These are phyloP conservation scores for Psilocybe tampanensis DNA, from an alignment of 768 basidiomycete species.

Conservation along the genomic window DNA sequence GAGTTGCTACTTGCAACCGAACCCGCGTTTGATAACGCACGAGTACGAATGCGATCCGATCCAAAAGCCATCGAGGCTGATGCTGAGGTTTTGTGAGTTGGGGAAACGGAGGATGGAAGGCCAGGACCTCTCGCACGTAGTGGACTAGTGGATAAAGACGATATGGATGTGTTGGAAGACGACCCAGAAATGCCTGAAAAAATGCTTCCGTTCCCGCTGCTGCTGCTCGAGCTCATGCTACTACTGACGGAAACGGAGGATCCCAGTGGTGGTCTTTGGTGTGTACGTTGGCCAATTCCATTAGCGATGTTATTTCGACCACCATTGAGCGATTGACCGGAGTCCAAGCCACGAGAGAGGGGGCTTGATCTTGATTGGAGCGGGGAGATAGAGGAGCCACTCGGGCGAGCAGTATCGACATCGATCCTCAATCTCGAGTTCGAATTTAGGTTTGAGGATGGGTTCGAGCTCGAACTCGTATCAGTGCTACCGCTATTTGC, in stretches of 20 bases:
- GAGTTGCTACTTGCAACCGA: conserved; percentile 19
- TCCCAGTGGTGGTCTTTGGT: neutral
- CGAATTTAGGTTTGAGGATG: too few species aligned
- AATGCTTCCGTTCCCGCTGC: neutral
- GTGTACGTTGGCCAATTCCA: neutral
- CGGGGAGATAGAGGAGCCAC: conserved; percentile 21
- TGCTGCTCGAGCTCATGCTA: conserved; percentile 2
- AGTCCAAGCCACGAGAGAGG: conserved; percentile 26
- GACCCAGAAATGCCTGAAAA: conserved; percentile 7
- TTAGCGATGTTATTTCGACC: neutral
- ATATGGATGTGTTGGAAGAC: conserved; percentile 3
- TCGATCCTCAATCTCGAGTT: conserved; percentile 35
- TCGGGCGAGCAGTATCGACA: conserved; percentile 22
- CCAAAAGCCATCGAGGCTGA: neutral
- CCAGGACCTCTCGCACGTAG: conserved; percentile 24
- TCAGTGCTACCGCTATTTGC: conserved; percentile 18
- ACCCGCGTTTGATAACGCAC: conserved; percentile 14
- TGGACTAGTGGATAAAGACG: conserved; percentile 8
- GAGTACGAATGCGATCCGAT: conserved; percentile 10
- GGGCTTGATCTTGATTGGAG: conserved; percentile 39
- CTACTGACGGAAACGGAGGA: conserved; percentile 9
- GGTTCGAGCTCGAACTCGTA: conserved; percentile 27
- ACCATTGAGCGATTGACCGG: conserved; percentile 8
- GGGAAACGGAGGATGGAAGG: conserved; percentile 13
- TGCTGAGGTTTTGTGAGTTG: conserved; percentile 11